Conservation (phyloP, 2,329 filamentous ascomycete species). For the Neurospora crassa region DNA sequence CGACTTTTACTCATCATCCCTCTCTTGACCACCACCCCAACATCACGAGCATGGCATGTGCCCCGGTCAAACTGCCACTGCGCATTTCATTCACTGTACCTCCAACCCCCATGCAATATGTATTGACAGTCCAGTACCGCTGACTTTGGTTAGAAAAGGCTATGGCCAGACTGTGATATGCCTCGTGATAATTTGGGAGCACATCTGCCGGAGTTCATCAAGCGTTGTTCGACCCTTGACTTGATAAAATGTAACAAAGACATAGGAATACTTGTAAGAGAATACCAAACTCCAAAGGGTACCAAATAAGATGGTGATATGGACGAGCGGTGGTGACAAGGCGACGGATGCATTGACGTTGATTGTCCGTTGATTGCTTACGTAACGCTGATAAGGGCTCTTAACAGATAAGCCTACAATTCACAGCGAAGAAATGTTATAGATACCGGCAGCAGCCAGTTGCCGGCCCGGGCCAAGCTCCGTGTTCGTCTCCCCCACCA, state of each 20-base stretch:
- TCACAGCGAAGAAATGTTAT: not conserved
- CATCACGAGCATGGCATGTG: not conserved
- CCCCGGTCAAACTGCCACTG: not conserved
- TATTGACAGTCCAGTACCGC: too few species aligned
- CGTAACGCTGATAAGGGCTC: not conserved
- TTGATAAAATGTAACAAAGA: too few species aligned
- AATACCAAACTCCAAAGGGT: too few species aligned
- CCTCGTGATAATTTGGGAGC: too few species aligned
- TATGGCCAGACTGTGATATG: too few species aligned
- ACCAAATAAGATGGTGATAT: not conserved
- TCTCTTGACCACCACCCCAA: not conserved
- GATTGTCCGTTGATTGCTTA: not conserved
- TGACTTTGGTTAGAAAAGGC: too few species aligned
- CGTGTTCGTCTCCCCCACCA: not conserved
- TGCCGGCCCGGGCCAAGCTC: not conserved
- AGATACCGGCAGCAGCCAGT: not conserved
- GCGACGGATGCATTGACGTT: not conserved
- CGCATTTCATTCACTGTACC: not conserved
- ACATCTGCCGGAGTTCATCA: too few species aligned
- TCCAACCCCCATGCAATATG: too few species aligned
- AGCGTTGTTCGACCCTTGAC: too few species aligned
- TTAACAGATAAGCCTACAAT: not conserved
- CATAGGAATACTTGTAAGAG: too few species aligned
- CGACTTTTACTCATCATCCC: not conserved
- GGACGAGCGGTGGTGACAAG: not conserved